Base-by-base conservation (phyloP, 305 asterid species). In the Fraxinus nigra region DNA sequence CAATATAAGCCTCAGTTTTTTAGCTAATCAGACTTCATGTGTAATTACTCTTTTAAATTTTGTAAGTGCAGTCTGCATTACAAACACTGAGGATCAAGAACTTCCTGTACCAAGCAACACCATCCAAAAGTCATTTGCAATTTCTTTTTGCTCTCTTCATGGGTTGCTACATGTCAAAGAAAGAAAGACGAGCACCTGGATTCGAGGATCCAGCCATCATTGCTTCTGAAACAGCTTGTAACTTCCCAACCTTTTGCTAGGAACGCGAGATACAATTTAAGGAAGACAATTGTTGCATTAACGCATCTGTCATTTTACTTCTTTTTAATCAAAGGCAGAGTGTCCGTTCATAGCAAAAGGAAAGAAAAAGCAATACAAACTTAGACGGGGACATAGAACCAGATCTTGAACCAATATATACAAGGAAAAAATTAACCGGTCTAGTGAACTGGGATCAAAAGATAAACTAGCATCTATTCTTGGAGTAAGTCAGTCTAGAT, bases 161-260 rank as follows among this genome's bases (percentile, higher is more conserved):
- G 87, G 85, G 80, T 18, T 34, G 67, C 81, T 24, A 69, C 22
- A 7, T 3, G 67, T 78, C 82, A 59, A 84, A 73, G 69, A 59
- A 26, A 7, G 30, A 38, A 22, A 37, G 38, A 34, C 63, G 38
- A 54, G 56, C 43, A 43, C 46, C 75, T 34, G 73, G 76, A 26
- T 78, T 61, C 35, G 56, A 75, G 61, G 83, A 85, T 34, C 82
- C 80, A 1, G 28, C 63, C 7, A 56, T 79, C 48, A 76, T 80
- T 75, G 86, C 84, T 80, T 80, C 81, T 40, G 79, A 83, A 69
- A 83, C 81, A 14, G 76, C 80, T 79, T 83, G 86, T 79, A 74
- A 79, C 75, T 72, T 11, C 20, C 35, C 20, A 20, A 33, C n/a
- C 32, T 43, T 9, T 80, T 75, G 10, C 16, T 26, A 13, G 28